Evolutionary conservation across 1,284 basidiomycete species (phyloP), one percentile per base, ranked within the genome.

Genomic region (Sporisorium iseilematis-ciliati): DNA sequence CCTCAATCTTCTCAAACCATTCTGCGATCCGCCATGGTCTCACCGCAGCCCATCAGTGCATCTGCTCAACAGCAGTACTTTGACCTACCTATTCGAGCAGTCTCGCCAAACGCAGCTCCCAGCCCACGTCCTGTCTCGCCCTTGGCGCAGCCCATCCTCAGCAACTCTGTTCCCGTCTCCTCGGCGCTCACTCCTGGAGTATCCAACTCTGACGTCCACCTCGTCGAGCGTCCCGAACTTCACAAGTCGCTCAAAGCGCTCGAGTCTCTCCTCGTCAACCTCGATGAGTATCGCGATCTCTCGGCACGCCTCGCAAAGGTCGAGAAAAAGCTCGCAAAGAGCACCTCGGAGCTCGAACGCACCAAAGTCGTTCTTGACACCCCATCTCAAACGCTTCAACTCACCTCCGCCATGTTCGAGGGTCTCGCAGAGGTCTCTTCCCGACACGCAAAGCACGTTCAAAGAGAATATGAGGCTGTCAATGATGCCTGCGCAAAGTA

Each of bases 271-370:
- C 73, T 85, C 26, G 80, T 81, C 65, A 70, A 73, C 18, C 63
- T 85, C 29, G 83, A 85, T 68, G 83, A 85, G 55, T 84, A 84
- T 49, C 64, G 83, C 35, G 82, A 83, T 21, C 66, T 85, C 33
- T 53, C 67, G 10, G 63, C 61, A 14, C 71, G 65, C 25, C 45
- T 84, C 16, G 79, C 83, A 38, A 85, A 83, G 46, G 75, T 78
- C 46, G 79, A 85, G 45, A 82, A 82, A 74, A 79, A 70, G 60
- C 65, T 85, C 23, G 65, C 71, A 31, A 81, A 77, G 55, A 73
- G 75, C 65, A 63, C 71, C n/a, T 65, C 59, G 14, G 80, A 82
- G 51, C 71, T 82, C 35, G 70, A 71, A n/a, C 76, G 78, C 42
- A 70, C 57, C 45, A 85, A 84, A 65, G 61, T 71, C 18, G 63